Base-by-base conservation (phyloP, 2,329 filamentous ascomycete species). In the Colletotrichum australisinense region DNA sequence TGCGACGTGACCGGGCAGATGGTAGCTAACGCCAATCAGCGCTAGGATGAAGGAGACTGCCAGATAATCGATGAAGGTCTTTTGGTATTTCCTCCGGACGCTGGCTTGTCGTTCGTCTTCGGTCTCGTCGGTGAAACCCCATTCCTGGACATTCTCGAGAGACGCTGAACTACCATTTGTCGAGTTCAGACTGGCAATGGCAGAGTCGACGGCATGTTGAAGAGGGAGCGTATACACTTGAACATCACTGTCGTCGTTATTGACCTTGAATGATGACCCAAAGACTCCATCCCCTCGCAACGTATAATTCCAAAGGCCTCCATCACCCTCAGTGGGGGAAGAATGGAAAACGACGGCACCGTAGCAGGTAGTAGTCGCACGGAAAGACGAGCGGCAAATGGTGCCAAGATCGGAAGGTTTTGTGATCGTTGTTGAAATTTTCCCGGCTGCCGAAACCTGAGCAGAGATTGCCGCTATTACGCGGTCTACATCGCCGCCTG, bases 291-390 rank as follows among this genome's bases (percentile, higher is more conserved):
- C 93, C 2, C 89, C 89, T 67, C 92, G 85, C 19, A 95, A 84
- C 0, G 92, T 93, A 79, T 95, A 95, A 81, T 94, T 94, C 93
- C 93, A 95, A 12, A 76, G 72, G 6, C 77, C 78, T 4, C 77
- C 76, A 0, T 63, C 24, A 1, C 73, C 73, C 79, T 94, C 90
- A 0, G 83, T 86, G 0, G 93, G 92, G 1, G 93, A 94, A 1
- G 91, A 91, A 69, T 91, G 85, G 80, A 97, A 95, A 8, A 92
- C 87, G 4, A 92, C 90, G 3, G 93, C 94, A 8, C 90, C 93
- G 79, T 91, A 94, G 82, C 94, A 97, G 4, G 85, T 86, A 1
- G 92, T 93, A 1, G 93, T 91, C 9, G 93, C 93, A 26, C 88
- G 83, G 63, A 92, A 82, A 24, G 86, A 86, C 73, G 88, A 88